Evolutionary conservation across 495 filamentous ascomycete species (phyloP).

Genomic region (Lasiosphaeriaceae sp.): DNA sequence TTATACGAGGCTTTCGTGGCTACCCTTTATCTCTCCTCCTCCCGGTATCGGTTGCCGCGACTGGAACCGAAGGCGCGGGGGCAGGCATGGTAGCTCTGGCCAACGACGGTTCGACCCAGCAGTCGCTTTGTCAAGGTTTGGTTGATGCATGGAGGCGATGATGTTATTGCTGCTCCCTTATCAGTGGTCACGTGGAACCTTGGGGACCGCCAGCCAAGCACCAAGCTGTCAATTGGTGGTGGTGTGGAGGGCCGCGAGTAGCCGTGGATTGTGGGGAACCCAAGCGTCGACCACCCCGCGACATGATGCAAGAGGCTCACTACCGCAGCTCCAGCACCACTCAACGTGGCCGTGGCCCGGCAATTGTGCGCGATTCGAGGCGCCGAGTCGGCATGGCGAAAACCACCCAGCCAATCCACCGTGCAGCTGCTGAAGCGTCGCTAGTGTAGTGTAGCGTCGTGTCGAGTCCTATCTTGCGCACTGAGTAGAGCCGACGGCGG

Average conservation of each 20-base stretch:
- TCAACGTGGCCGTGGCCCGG: neutral
- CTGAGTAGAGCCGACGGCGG: no score
- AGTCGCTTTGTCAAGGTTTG: constrained; percentile 24
- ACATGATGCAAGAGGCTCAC: neutral
- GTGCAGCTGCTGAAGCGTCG: no score
- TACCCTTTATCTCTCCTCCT: no score
- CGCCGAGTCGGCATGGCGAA: neutral
- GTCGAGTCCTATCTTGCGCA: no score
- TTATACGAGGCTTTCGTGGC: no score
- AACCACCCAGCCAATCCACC: neutral
- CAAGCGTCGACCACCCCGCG: neutral
- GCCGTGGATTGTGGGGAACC: constrained; percentile 11
- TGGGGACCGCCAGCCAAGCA: constrained; percentile 2
- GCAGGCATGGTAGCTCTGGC: neutral
- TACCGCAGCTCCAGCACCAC: neutral
- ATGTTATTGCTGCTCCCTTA: constrained; percentile 29
- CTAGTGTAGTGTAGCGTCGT: no score
- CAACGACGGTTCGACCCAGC: constrained; percentile 18
- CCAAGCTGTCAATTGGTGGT: neutral
- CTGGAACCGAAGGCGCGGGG: neutral
- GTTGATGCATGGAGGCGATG: constrained; percentile 24
- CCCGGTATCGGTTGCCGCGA: neutral
- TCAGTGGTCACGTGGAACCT: constrained; percentile 26
- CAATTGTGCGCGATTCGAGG: neutral
- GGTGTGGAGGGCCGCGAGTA: constrained; percentile 31